Conservation (phyloP, 2,329 filamentous ascomycete genomes). For the Alternaria burnsii region DNA sequence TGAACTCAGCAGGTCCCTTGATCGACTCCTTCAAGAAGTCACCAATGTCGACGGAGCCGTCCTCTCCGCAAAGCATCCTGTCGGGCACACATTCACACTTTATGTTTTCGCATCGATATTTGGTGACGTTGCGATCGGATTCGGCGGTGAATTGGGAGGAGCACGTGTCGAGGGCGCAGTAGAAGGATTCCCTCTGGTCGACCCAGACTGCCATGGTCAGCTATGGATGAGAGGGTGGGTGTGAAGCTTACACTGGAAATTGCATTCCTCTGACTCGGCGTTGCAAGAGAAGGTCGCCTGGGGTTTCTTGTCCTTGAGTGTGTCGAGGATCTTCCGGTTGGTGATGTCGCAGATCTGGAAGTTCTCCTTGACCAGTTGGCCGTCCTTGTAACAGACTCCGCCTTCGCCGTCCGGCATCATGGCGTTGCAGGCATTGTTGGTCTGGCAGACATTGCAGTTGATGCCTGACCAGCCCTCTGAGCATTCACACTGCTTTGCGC, state of each 20-base stretch:
- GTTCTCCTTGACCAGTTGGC: slow-evolving; percentile 90
- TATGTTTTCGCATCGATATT: slow-evolving; percentile 85
- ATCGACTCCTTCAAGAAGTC: slow-evolving; percentile 87
- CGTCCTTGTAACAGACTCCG: slow-evolving; percentile 91
- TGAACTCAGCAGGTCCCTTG: slow-evolving; percentile 86
- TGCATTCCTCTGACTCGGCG: slow-evolving; percentile 76
- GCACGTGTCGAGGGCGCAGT: slow-evolving; percentile 87
- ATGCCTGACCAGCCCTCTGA: slow-evolving; percentile 95
- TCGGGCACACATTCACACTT: slow-evolving; percentile 87
- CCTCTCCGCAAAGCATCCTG: slow-evolving; percentile 92
- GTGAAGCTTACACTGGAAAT: slow-evolving; percentile 82
- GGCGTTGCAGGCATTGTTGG: slow-evolving; percentile 82
- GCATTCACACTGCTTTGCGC: slow-evolving; percentile 75
- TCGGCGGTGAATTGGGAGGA: slow-evolving; percentile 74
- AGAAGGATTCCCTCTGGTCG: slow-evolving; percentile 92
- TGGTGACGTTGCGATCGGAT: slow-evolving; percentile 78
- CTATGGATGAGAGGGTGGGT: background rate
- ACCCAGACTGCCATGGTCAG: slow-evolving; percentile 79
- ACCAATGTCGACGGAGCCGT: slow-evolving; percentile 88
- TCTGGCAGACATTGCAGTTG: slow-evolving; percentile 94
- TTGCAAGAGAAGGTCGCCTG: slow-evolving; percentile 96
- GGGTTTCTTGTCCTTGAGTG: slow-evolving; percentile 83
- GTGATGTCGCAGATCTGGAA: slow-evolving; percentile 98
- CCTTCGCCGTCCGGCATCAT: slow-evolving; percentile 84
- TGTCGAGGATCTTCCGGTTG: slow-evolving; percentile 89